Conservation (phyloP, 2,329 filamentous ascomycete species). For the Fusarium metavorans region DNA sequence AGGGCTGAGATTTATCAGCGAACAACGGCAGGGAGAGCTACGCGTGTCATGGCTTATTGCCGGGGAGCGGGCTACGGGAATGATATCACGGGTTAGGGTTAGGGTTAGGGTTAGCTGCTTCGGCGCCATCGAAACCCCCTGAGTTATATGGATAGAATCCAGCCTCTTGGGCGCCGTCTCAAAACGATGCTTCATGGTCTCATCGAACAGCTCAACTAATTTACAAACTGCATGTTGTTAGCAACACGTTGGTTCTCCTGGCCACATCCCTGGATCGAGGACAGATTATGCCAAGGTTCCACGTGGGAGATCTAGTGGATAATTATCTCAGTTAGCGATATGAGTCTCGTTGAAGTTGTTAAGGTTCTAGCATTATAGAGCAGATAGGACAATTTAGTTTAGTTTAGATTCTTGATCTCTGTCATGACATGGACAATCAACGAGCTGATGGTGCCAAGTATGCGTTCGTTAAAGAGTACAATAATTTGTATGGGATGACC, state of each 20-base stretch:
- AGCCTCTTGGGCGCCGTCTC: neutral
- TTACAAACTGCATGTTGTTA: neutral
- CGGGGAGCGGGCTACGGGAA: neutral
- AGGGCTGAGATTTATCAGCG: slow-evolving; percentile 8
- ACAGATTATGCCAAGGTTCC: neutral
- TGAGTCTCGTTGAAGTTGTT: neutral
- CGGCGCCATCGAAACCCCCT: neutral
- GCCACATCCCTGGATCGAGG: neutral
- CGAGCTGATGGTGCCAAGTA: neutral
- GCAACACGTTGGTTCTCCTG: neutral
- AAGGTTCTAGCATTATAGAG: neutral
- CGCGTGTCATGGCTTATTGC: neutral
- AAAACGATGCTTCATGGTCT: neutral
- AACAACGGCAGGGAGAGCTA: neutral
- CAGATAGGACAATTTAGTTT: neutral
- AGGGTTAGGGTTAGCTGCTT: no score
- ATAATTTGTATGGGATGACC: neutral
- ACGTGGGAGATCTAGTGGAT: neutral
- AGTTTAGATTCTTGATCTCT: neutral
- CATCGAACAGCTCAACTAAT: neutral
- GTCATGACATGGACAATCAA: neutral
- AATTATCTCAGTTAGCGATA: no score
- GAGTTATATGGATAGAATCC: neutral
- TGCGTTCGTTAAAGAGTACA: neutral
- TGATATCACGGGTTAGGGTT: neutral